These are phyloP conservation scores for Luffa aegyptiaca DNA, from an alignment of 306 rosid genomes.

Conservation along the genomic window DNA sequence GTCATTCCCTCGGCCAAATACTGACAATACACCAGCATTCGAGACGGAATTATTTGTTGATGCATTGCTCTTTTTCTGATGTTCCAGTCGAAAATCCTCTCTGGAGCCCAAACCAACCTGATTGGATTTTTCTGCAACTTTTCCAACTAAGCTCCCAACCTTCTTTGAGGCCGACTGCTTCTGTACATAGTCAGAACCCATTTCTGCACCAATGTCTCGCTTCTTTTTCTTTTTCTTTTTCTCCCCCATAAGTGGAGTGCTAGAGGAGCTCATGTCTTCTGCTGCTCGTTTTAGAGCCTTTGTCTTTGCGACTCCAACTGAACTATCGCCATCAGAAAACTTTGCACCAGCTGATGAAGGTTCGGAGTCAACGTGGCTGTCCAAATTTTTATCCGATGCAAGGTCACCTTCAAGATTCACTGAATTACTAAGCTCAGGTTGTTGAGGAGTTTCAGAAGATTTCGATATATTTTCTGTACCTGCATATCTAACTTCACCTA, in stretches of 20 bases:
- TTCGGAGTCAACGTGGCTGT: constrained; percentile 9
- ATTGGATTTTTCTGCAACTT: constrained; percentile 25
- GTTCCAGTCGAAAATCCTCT: constrained; percentile 33
- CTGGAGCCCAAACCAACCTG: constrained; percentile 29
- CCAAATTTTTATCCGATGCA: constrained; percentile 14
- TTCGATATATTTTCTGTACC: constrained; percentile 12
- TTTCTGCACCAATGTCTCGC: constrained; percentile 22
- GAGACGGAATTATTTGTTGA: constrained; percentile 15
- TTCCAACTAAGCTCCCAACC: constrained; percentile 18
- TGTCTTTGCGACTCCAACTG: constrained; percentile 39
- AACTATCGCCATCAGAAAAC: constrained; percentile 18
- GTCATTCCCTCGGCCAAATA: constrained; percentile 14
- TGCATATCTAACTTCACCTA: constrained; percentile 16
- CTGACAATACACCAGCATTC: background rate
- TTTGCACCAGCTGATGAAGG: constrained; percentile 14
- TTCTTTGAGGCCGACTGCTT: constrained; percentile 32
- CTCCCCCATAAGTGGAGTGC: constrained; percentile 32
- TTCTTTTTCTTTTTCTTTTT: constrained; percentile 64
- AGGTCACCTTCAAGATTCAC: constrained; percentile 16
- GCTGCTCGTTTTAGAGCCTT: constrained; percentile 47
- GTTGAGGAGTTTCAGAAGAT: constrained; percentile 22
- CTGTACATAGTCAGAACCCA: constrained; percentile 27
- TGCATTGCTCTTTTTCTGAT: constrained; percentile 23
- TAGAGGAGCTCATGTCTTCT: constrained; percentile 34
- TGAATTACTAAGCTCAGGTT: constrained; percentile 20